These are phyloP conservation scores for Puya raimondii DNA, from an alignment of 176 grass and related monocot genomes.

Conservation along the genomic window DNA sequence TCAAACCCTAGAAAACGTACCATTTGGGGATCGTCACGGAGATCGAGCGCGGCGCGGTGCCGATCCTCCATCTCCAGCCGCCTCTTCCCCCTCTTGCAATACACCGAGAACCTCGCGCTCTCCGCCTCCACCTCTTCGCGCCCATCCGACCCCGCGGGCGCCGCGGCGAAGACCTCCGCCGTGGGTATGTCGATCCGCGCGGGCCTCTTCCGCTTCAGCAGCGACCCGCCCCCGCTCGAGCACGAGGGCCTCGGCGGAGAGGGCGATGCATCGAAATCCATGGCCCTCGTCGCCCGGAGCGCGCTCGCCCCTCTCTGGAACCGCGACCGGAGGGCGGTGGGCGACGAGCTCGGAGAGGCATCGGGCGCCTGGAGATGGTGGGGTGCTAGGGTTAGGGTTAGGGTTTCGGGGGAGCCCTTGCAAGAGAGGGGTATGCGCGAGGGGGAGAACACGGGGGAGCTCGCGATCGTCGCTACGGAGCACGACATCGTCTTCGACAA, in stretches of 20 bases:
- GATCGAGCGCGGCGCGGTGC: constrained; percentile 52
- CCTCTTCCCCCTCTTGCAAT: constrained; percentile 81
- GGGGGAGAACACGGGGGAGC: constrained; percentile 85
- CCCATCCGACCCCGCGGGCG: constrained; percentile 41
- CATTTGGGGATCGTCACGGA: constrained; percentile 60
- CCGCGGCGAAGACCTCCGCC: constrained; percentile 18
- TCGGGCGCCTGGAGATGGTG: constrained; percentile 23
- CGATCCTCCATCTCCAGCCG: constrained; percentile 89
- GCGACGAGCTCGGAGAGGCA: constrained; percentile 30
- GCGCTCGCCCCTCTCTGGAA: constrained; percentile 15
- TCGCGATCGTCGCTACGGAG: constrained; percentile 75
- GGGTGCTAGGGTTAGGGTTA: constrained; percentile 24
- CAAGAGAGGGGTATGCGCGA: constrained; percentile 66
- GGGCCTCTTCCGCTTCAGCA: constrained; percentile 79
- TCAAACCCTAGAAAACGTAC: constrained; percentile 26
- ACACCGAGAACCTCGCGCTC: constrained; percentile 57
- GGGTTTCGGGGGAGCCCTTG: constrained; percentile 74
- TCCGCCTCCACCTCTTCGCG: constrained; percentile 63
- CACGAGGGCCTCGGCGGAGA: constrained; percentile 6
- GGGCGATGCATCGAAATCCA: constrained; percentile 14
- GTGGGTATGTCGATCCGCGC: constrained; percentile 58
- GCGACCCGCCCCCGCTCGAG: constrained; percentile 10
- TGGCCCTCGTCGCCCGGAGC: neutral
- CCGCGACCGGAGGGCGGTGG: constrained; percentile 32
- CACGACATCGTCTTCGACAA: constrained; percentile 45